Evolutionary conservation across 257 asterid genomes (phyloP).

Genomic region (Nemophila menziesii): DNA sequence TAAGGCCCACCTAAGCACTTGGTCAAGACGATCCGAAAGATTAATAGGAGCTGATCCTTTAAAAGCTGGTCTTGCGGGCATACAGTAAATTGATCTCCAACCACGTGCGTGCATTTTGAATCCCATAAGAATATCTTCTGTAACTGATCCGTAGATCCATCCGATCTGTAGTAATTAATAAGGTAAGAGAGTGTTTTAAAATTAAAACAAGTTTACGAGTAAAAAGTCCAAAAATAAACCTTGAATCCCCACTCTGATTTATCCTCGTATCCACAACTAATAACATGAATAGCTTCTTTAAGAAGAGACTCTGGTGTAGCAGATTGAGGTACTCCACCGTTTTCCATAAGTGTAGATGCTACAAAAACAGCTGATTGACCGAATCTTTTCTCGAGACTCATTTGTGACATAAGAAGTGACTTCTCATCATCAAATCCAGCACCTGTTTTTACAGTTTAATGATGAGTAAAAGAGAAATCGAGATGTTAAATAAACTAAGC

Average conservation of each 20-base stretch:
- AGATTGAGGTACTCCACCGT: conserved; percentile 94
- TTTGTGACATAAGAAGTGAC: conserved; percentile 82
- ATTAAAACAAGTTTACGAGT: no score
- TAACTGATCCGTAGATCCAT: conserved; percentile 97
- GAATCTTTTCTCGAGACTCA: conserved; percentile 93
- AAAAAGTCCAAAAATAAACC: conserved; percentile 39
- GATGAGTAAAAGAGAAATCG: background rate
- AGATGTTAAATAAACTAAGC: background rate
- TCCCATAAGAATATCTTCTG: conserved; percentile 98
- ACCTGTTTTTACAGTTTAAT: conserved; percentile 27
- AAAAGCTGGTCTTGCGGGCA: conserved; percentile 87
- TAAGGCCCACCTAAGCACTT: conserved; percentile 98
- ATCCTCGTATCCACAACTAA: conserved; percentile 99
- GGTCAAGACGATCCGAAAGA: conserved; percentile 96
- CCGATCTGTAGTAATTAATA: conserved; percentile 97
- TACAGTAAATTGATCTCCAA: conserved; percentile 95
- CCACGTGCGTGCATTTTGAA: conserved; percentile 99
- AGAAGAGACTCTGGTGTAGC: conserved; percentile 87
- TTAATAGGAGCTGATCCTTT: conserved; percentile 97
- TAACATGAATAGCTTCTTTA: conserved; percentile 97
- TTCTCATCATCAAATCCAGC: conserved; percentile 94
- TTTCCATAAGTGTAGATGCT: conserved; percentile 93
- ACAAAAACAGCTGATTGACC: conserved; percentile 97
- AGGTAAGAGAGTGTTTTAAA: no score
- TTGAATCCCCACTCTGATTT: conserved; percentile 97